Evolutionary conservation across 257 asterid species (phyloP), one percentile per base, ranked within the genome.

Genomic region (Nicotiana tabacum): DNA sequence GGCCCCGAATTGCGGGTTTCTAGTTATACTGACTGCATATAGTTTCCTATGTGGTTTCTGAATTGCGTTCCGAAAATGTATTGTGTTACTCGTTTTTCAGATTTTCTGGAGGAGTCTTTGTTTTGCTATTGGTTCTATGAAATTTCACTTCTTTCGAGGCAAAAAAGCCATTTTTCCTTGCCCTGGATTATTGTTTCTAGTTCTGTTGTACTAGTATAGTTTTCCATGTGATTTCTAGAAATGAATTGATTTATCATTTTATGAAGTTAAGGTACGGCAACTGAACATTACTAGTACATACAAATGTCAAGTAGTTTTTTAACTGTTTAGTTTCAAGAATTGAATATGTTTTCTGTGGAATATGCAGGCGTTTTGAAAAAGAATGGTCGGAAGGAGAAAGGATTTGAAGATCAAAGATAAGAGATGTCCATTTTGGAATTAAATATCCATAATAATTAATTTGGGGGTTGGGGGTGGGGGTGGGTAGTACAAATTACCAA

Each of bases 381-480:
- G 77, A 53, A 4, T 30, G 81, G 68, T 5, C 77, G 84, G 79
- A 76, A 84, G 78, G 88, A 55, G 82, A 87, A 82, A 72, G 91
- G 90, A 67, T 90, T 84, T 83, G 90, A 66, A 69, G 90, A 85
- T 58, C 86, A 80, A 82, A 84, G 82, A 84, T 87, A 84, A 72
- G 1, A 72, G 18, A 12, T 46, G 39, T 1, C 7, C 13, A n/a
- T 46, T 72, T 72, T 21, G 37, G 85, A 83, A 74, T 74, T 72
- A 43, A 46, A 74, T 74, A 12, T 27, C 62, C 27, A 74, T 74
- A 74, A 48, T 74, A 74, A 74, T 74, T 39, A 39, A 39, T 39
- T 7, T 39, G 7, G 46, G 46, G 46, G 43, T 0, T 39, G 33
- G 35, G 21, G 30, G 9, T 0, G 8, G 53, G 48, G 68, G 68